Evolutionary conservation across 23 red algal species (phyloP).

Genomic region (Porphyridium purpureum): DNA sequence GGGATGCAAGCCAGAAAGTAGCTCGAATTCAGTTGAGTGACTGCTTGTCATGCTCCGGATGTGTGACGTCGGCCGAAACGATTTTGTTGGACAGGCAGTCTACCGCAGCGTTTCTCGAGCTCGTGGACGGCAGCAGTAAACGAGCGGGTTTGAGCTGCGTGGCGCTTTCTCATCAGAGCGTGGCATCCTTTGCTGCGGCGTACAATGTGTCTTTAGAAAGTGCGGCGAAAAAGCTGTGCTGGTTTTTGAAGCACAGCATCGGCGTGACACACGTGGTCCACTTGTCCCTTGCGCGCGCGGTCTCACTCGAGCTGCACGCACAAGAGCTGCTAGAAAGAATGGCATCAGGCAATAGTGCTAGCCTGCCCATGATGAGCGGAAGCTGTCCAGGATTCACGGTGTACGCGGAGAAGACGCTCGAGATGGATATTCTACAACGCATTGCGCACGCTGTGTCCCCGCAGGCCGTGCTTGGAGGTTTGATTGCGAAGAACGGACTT

Average conservation of each 20-base stretch:
- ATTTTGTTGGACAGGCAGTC: slow-evolving; percentile 16
- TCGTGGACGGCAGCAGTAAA: slow-evolving; percentile 1
- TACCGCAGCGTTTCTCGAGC: neutral
- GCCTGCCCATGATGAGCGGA: too few relatives aligned
- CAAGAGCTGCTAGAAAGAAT: too few relatives aligned
- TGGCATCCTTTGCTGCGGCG: too few relatives aligned
- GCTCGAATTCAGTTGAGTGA: slow-evolving; percentile 57
- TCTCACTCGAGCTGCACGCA: slow-evolving; percentile 20
- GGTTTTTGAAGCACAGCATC: slow-evolving; percentile 11
- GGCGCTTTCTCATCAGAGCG: too few relatives aligned
- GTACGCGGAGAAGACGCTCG: slow-evolving; percentile 79
- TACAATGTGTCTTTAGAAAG: too few relatives aligned
- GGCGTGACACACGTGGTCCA: slow-evolving; percentile 17
- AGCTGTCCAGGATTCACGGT: slow-evolving; percentile 62
- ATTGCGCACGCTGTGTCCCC: slow-evolving; percentile 23
- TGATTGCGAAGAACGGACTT: too few relatives aligned
- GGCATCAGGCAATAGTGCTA: too few relatives aligned
- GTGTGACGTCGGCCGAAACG: slow-evolving; percentile 86
- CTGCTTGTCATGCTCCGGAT: slow-evolving; percentile 71
- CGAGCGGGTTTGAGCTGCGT: neutral
- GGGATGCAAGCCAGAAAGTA: neutral
- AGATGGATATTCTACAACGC: slow-evolving; percentile 12
- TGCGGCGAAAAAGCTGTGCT: slow-evolving; percentile 17
- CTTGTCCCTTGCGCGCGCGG: slow-evolving; percentile 28
- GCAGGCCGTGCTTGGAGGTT: slow-evolving; percentile 36